These are phyloP conservation scores for Coniochaeta hoffmannii DNA, from an alignment of 2,329 filamentous ascomycete genomes.

Conservation along the genomic window DNA sequence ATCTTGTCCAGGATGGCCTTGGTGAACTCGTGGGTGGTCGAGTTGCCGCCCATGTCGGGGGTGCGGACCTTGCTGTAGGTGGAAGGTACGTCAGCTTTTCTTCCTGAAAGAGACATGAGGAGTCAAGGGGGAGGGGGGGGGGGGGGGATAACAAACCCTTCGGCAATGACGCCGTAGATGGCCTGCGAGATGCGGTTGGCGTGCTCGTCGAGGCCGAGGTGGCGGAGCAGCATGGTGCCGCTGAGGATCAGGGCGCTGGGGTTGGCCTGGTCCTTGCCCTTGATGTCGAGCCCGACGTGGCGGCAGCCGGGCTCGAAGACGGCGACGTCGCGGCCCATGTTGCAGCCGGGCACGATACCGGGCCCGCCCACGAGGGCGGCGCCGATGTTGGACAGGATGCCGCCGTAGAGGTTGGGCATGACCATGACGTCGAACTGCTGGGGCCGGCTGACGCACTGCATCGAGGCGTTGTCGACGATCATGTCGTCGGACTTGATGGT, in stretches of 20 bases:
- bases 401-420: constrained; percentile 99
- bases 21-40: constrained; percentile 92
- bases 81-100: constrained; percentile 28
- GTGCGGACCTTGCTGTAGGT: constrained; percentile 69
- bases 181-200: constrained; percentile 96
- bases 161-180: constrained; percentile 69
- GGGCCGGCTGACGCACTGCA: constrained; percentile 94
- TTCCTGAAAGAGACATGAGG: background rate
- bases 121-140: background rate
- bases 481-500: constrained; percentile 96
- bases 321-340: constrained; percentile 97
- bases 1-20: constrained; percentile 91
- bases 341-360: constrained; percentile 95
- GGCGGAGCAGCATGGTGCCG: constrained; percentile 92
- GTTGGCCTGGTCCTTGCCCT: constrained; percentile 99
- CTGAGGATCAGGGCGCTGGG: constrained; percentile 93
- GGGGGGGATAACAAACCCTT: constrained; percentile 57
- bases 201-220: constrained; percentile 95
- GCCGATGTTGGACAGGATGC: constrained; percentile 97
- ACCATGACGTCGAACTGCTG: constrained; percentile 99
- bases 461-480: constrained; percentile 99
- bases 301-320: constrained; percentile 99
- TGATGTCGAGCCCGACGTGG: constrained; percentile 98
- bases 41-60: constrained; percentile 88
- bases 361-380: constrained; percentile 94